phyloP scores from a whole-genome alignment of 495 filamentous ascomycete genomes.

The Penicillium angulare region DNA sequence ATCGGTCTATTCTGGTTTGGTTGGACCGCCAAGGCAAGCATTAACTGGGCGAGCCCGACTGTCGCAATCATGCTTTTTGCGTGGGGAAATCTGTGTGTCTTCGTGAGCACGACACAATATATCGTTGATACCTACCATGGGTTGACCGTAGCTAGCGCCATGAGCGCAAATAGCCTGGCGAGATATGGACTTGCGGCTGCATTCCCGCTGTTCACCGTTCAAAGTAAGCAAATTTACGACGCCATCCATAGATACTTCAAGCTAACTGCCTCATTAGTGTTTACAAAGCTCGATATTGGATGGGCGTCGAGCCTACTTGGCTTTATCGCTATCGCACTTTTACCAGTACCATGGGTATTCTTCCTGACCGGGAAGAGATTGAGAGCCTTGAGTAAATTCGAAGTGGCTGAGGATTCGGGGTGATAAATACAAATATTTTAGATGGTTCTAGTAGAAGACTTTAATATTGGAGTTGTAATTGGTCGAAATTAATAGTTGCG shows the following conservation, averaged over 20 bases:
- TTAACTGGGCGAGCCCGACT: constrained; percentile 42
- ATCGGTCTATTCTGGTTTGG: constrained; percentile 50
- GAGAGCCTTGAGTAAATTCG: constrained; percentile 15
- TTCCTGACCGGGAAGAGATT: constrained; percentile 15
- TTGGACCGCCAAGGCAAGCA: constrained; percentile 36
- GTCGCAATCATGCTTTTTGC: constrained; percentile 62
- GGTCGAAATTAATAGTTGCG: too few species aligned
- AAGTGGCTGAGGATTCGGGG: constrained; percentile 1
- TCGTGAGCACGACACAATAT: constrained; percentile 48
- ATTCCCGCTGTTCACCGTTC: constrained; percentile 64
- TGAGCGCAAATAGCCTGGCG: constrained; percentile 54
- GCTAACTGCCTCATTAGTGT: constrained; percentile 43
- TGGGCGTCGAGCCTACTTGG: constrained; percentile 61
- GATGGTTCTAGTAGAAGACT: too few species aligned
- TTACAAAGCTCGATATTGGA: constrained; percentile 49
- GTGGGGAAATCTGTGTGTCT: constrained; percentile 63
- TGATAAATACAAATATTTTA: not conserved
- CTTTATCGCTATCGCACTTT: constrained; percentile 53
- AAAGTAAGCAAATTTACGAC: constrained; percentile 39
- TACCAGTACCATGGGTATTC: constrained; percentile 52
- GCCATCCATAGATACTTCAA: not conserved
- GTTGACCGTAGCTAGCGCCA: constrained; percentile 21
- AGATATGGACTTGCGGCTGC: constrained; percentile 60
- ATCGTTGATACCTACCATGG: constrained; percentile 57
- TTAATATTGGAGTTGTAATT: too few species aligned